These are phyloP conservation scores for Bipolaris zeicola DNA, from an alignment of 2,329 filamentous ascomycete species.

Conservation along the genomic window DNA sequence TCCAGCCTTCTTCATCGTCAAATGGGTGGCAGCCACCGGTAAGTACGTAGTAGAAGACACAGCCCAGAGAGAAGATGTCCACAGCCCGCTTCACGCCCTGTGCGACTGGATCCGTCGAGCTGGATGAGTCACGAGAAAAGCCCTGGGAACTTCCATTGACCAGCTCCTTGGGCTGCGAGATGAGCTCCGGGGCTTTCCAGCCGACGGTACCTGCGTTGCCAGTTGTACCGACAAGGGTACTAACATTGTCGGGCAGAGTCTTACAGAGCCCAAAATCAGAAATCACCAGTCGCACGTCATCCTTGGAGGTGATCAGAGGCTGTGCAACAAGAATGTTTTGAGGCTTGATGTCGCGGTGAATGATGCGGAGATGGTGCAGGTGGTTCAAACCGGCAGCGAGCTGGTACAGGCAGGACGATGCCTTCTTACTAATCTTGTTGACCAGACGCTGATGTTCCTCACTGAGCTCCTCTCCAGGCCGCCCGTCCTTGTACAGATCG, in stretches of 20 bases:
- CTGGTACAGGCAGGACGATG: slow-evolving; percentile 82
- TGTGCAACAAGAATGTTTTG: slow-evolving; percentile 91
- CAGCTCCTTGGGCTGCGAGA: slow-evolving; percentile 63
- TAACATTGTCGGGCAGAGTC: slow-evolving; percentile 92
- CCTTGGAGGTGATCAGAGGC: slow-evolving; percentile 69
- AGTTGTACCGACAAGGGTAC: slow-evolving; percentile 92
- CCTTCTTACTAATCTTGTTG: slow-evolving; percentile 72
- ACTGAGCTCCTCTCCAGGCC: slow-evolving; percentile 56
- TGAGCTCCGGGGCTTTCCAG: slow-evolving; percentile 93
- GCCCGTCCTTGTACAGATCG: slow-evolving; percentile 78
- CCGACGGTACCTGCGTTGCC: slow-evolving; percentile 93
- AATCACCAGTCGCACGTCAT: slow-evolving; percentile 82
- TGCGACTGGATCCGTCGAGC: slow-evolving; percentile 51
- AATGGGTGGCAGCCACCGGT: slow-evolving; percentile 92
- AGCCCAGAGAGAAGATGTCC: slow-evolving; percentile 94
- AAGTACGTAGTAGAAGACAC: slow-evolving; percentile 99
- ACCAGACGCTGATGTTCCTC: slow-evolving; percentile 71
- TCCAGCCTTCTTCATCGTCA: slow-evolving; percentile 91
- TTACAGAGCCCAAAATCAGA: slow-evolving; percentile 98
- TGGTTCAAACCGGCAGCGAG: slow-evolving; percentile 89
- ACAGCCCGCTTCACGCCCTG: slow-evolving; percentile 92
- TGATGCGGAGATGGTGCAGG: slow-evolving; percentile 88
- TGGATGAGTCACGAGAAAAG: slow-evolving; percentile 50
- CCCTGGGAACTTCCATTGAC: slow-evolving; percentile 50
- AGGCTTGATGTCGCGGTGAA: slow-evolving; percentile 95